phyloP scores from a whole-genome alignment of 2,329 filamentous ascomycete species.

The Pseudohalonectria lignicola region DNA sequence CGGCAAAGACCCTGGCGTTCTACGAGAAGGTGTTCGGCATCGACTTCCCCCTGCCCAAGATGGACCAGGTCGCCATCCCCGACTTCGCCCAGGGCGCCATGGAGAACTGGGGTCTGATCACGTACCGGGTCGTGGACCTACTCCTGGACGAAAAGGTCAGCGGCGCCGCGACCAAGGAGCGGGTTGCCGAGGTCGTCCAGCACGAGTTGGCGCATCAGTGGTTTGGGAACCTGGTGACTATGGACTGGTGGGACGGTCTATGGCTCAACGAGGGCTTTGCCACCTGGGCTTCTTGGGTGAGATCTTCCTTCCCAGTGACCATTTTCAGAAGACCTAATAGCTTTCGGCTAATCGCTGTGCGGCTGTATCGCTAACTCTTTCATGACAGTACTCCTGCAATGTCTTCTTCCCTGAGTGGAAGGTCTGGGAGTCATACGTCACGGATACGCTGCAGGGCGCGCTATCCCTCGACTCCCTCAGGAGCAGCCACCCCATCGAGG shows the following conservation, averaged over 20 bases:
- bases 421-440: slow-evolving; percentile 92
- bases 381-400: slow-evolving; percentile 87
- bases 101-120: slow-evolving; percentile 97
- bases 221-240: slow-evolving; percentile 86
- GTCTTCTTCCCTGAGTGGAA: slow-evolving; percentile 97
- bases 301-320: too few species aligned
- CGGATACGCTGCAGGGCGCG: slow-evolving; percentile 81
- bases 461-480: slow-evolving; percentile 80
- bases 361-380: slow-evolving; percentile 3
- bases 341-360: too few species aligned
- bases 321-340: too few species aligned
- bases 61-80: slow-evolving; percentile 93
- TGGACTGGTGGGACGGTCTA: slow-evolving; percentile 89
- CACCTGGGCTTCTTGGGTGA: slow-evolving; percentile 72
- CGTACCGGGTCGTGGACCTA: slow-evolving; percentile 85
- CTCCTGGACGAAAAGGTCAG: slow-evolving; percentile 87
- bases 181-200: slow-evolving; percentile 90
- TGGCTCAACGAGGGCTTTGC: slow-evolving; percentile 90
- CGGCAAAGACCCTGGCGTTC: slow-evolving; percentile 80
- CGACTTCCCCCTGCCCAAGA: slow-evolving; percentile 80
- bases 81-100: slow-evolving; percentile 94
- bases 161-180: slow-evolving; percentile 80
- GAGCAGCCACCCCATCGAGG: slow-evolving; percentile 93
- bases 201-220: slow-evolving; percentile 92
- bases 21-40: slow-evolving; percentile 93